A percentile compares a stretch with the other conserved stretches of the same genome.
Conservation (phyloP, 1,284 basidiomycete species). For the Acaromyces ingoldii region DNA sequence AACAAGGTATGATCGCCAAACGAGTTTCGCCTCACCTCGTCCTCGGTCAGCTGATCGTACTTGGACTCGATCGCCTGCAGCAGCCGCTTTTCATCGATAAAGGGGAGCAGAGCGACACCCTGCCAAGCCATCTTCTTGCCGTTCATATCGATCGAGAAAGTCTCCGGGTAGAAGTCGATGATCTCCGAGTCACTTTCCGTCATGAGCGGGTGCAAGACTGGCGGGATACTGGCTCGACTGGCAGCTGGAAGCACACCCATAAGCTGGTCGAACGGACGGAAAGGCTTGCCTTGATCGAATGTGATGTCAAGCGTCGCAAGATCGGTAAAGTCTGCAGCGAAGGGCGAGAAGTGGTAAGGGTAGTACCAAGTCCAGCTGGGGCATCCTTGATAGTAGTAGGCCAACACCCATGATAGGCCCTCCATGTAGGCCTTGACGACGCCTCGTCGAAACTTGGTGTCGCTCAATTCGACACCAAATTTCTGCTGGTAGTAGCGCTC, state of each 20-base stretch:
- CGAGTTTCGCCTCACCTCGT: constrained; percentile 75
- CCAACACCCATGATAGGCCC: constrained; percentile 91
- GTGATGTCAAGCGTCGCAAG: constrained; percentile 68
- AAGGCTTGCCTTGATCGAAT: constrained; percentile 80
- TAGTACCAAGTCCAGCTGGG: constrained; percentile 99
- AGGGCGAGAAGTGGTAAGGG: constrained; percentile 96
- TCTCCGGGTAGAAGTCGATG: constrained; percentile 88
- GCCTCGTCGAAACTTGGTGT: constrained; percentile 70
- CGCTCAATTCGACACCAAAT: constrained; percentile 72
- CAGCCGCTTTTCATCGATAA: constrained; percentile 77
- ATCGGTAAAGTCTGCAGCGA: constrained; percentile 88
- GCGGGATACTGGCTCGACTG: constrained; percentile 82
- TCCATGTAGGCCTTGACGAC: constrained; percentile 81
- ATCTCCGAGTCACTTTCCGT: constrained; percentile 80
- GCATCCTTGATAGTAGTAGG: constrained; percentile 93
- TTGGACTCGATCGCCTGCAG: constrained; percentile 69
- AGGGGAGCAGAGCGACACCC: constrained; percentile 90
- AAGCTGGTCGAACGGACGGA: constrained; percentile 90
- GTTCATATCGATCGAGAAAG: constrained; percentile 98
- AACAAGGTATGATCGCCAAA: constrained; percentile 83
- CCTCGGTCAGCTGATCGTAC: constrained; percentile 70
- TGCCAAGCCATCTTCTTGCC: constrained; percentile 99
- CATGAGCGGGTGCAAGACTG: constrained; percentile 84
- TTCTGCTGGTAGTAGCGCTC: constrained; percentile 94
- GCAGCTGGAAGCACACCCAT: constrained; percentile 97